Evolutionary conservation across 2,329 filamentous ascomycete species (phyloP), one percentile per base, ranked within the genome.

Genomic region (Penicillium polonicum): DNA sequence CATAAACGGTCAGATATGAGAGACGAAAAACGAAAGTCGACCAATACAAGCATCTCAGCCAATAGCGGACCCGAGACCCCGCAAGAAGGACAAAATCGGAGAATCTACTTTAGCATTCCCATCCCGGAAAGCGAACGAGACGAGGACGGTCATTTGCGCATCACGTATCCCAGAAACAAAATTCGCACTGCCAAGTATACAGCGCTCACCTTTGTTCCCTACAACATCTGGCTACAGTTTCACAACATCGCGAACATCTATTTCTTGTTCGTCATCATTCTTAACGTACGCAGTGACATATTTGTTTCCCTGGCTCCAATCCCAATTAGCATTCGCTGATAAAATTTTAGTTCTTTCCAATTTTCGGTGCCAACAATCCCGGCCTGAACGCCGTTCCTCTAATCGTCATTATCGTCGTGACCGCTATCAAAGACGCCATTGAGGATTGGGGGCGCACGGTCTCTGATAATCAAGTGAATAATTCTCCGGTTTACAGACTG

Each of bases 231-330:
- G 86, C 91, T 96, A 64, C 95, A 99, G 76, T 97, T 99, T 72
- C 93, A 99, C 78, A 97, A 97, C 72, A 89, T 99, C 69, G 94
- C 94, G 71, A 99, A 99, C 75, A 88, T 97, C 53, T 99, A 97
- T 79, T 99, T 99, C 83, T 82, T 97, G 67, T 97, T 97, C 78
- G 84, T 93, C 68, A 92, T 97, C 72, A 96, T 99, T 71, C 84
- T 99, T 59, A 88, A 88, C 70, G 94, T 97, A 88, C 82, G 92
- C 31, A 42, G 17, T 83, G 35, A 44, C 15, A 29, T 27, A 29
- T 27, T 29, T 17, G 35, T n/a, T 35, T n/a, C 21, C n/a, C 21
- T 33, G 17, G 12, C 42, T 23, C 13, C 15, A 21, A 36, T 55
- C 43, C 52, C 36, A 43, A 39, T 52, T 45, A 13, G 45, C 42